phyloP scores from a whole-genome alignment of 129 eudicot species.

The Solidago caesia region DNA sequence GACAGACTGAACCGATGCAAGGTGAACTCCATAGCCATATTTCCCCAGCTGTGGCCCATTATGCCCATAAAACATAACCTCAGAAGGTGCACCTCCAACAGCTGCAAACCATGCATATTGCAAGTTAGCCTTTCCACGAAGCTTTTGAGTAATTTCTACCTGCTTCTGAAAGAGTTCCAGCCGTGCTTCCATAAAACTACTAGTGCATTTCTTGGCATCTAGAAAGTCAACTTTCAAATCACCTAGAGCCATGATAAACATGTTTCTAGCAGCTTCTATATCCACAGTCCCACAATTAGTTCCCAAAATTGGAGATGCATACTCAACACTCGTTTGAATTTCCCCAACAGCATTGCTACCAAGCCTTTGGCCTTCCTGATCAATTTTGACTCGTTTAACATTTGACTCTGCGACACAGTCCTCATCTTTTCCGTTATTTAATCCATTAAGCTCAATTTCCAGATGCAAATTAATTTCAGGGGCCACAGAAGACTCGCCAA shows the following conservation, averaged over 20 bases:
- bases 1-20: conserved; percentile 65
- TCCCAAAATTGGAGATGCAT: conserved; percentile 28
- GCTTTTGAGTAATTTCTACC: conserved; percentile 63
- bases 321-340: conserved; percentile 34
- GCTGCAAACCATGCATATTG: conserved; percentile 79
- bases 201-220: conserved; percentile 39
- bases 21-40: conserved; percentile 72
- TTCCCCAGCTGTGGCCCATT: conserved; percentile 44
- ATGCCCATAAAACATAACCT: conserved; percentile 56
- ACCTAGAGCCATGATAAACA: conserved; percentile 41
- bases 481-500: conserved; percentile 28
- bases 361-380: conserved; percentile 27
- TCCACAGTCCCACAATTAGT: conserved; percentile 26
- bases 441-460: conserved; percentile 66
- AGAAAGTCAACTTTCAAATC: conserved; percentile 36
- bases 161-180: conserved; percentile 72
- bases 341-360: conserved; percentile 25
- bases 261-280: conserved; percentile 40
- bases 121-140: conserved; percentile 77
- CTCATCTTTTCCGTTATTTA: conserved; percentile 30
- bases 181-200: conserved; percentile 43
- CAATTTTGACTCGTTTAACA: conserved; percentile 42
- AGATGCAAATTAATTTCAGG: conserved; percentile 67
- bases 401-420: conserved; percentile 76
- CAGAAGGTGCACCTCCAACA: conserved; percentile 38